A percentile compares a stretch with the other conserved stretches of the same genome.
phyloP scores from a whole-genome alignment of 306 rosid genomes.

The Rosa rugosa region DNA sequence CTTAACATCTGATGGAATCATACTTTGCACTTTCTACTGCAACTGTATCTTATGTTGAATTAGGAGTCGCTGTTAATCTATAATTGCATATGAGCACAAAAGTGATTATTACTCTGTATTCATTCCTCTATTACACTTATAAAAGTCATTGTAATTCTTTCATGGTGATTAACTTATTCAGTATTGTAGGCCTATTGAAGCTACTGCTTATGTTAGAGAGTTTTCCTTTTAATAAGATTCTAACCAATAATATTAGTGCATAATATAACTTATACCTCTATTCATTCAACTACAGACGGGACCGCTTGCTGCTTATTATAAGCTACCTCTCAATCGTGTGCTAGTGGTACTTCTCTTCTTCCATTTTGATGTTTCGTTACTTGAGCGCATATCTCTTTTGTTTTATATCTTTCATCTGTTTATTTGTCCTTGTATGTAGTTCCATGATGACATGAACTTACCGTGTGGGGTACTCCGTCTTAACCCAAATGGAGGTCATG shows the following conservation, averaged over 20 bases:
- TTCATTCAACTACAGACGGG: slow-evolving; percentile 58
- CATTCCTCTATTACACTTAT: neutral
- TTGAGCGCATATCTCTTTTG: neutral
- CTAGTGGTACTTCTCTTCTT: slow-evolving; percentile 59
- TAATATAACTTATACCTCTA: slow-evolving; percentile 5
- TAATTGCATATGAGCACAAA: neutral
- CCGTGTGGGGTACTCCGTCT: slow-evolving; percentile 96
- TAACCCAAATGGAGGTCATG: slow-evolving; percentile 72
- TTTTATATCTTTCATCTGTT: slow-evolving; percentile 12
- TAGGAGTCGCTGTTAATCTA: neutral
- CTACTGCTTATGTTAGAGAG: neutral
- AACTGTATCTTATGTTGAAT: neutral
- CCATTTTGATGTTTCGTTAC: neutral
- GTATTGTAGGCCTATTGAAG: neutral
- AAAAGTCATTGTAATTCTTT: neutral
- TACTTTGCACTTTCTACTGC: neutral
- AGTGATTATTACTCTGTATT: neutral
- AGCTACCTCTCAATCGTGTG: slow-evolving; percentile 91
- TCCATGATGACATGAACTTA: slow-evolving; percentile 86
- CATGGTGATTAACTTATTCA: neutral
- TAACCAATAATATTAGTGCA: neutral
- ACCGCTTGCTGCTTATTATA: slow-evolving; percentile 92
- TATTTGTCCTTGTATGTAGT: slow-evolving; percentile 42
- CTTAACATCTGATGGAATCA: neutral
- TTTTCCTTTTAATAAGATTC: neutral